phyloP scores from a whole-genome alignment of 345 rosid genomes.

The Eucalyptus dawsonii region DNA sequence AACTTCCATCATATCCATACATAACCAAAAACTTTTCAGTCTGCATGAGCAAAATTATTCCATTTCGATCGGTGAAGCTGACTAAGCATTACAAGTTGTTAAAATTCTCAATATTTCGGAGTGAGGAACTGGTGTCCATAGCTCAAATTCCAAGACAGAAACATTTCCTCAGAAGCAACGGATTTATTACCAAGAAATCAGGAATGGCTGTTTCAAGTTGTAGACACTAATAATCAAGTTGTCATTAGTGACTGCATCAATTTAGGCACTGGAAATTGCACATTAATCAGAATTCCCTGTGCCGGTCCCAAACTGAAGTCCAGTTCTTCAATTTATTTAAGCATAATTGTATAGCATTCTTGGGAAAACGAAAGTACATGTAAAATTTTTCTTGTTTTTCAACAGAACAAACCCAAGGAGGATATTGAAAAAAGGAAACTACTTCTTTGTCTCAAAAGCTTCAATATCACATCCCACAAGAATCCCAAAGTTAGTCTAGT shows the following conservation, averaged over 20 bases:
- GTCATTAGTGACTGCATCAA: conserved; percentile 49
- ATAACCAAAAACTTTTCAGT: conserved; percentile 47
- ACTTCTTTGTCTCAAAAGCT: not conserved
- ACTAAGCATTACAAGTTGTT: not conserved
- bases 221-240: conserved; percentile 49
- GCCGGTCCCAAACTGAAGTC: not conserved
- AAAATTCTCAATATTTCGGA: not conserved
- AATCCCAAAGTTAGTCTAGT: not conserved
- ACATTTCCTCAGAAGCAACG: not conserved
- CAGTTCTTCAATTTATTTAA: not conserved
- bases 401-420: not conserved
- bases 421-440: not conserved
- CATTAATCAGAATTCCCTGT: conserved; percentile 49
- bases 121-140: not conserved
- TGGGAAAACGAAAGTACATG: not conserved
- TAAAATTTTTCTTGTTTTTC: not conserved
- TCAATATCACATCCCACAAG: conserved; percentile 40
- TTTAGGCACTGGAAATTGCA: conserved; percentile 70
- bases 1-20: conserved; percentile 45
- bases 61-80: not conserved
- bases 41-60: conserved; percentile 23
- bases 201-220: conserved; percentile 52
- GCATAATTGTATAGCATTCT: not conserved
- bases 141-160: not conserved
- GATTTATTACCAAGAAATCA: conserved; percentile 29